Evolutionary conservation across 139 green algal genomes (phyloP).

Genomic region (Trebouxia sp.): DNA sequence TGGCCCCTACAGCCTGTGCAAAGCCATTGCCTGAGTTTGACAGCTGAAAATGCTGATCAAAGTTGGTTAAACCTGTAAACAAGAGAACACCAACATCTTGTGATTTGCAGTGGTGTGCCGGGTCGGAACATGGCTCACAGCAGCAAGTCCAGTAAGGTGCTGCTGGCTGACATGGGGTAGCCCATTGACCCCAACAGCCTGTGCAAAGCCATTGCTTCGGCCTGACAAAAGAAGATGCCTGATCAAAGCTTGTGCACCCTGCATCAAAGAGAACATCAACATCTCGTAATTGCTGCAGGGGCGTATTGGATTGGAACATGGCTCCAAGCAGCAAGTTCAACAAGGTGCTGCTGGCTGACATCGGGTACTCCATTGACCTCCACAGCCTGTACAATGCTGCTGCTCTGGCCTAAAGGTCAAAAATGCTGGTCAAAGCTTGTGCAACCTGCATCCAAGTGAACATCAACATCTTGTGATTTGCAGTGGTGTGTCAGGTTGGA

Average conservation of each 20-base stretch:
- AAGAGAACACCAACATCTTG: neutral
- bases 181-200: conserved; percentile 33
- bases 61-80: conserved; percentile 86
- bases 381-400: conserved; percentile 34
- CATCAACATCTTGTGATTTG: neutral
- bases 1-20: conserved; percentile 34
- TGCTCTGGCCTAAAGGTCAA: no score
- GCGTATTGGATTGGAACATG: conserved; percentile 53
- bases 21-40: conserved; percentile 20
- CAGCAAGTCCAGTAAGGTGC: conserved; percentile 39
- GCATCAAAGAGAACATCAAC: no score
- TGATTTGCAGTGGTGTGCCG: conserved; percentile 42
- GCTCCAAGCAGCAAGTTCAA: conserved; percentile 45
- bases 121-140: conserved; percentile 51
- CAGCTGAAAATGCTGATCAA: conserved; percentile 72
- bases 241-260: no score
- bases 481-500: conserved; percentile 51
- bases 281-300: no score
- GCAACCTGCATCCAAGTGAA: conserved; percentile 46
- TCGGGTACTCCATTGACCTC: conserved; percentile 58
- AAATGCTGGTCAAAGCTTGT: no score
- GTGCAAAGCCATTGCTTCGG: conserved; percentile 33
- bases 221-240: conserved; percentile 56
- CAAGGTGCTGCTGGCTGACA: conserved; percentile 71
- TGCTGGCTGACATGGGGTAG: conserved; percentile 83